Evolutionary conservation across 768 basidiomycete genomes (phyloP).

Genomic region (Phlebiopsis gigantea): DNA sequence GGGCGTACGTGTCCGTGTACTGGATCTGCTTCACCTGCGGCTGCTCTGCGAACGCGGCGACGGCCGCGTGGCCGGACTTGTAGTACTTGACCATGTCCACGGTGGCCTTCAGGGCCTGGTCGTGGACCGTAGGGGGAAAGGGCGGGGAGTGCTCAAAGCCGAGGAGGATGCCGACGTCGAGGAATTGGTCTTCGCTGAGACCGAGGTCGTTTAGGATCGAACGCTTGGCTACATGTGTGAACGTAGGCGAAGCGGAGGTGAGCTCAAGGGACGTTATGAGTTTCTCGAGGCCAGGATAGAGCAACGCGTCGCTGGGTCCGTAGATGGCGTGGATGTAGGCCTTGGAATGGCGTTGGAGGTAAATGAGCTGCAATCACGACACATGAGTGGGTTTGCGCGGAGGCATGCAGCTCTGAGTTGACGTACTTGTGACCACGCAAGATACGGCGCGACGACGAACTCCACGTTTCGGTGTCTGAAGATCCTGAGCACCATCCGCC

Average conservation of each 20-base stretch:
- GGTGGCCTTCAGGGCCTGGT: constrained; percentile 76
- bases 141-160: constrained; percentile 80
- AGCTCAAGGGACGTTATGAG: constrained; percentile 89
- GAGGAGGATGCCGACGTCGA: constrained; percentile 88
- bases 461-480: constrained; percentile 95
- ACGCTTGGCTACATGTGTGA: constrained; percentile 83
- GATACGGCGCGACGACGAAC: constrained; percentile 93
- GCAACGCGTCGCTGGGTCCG: constrained; percentile 83
- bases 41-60: constrained; percentile 72
- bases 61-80: constrained; percentile 82
- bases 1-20: constrained; percentile 83
- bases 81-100: constrained; percentile 92
- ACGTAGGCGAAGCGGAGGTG: constrained; percentile 56
- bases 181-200: constrained; percentile 84
- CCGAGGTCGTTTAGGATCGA: constrained; percentile 59
- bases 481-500: constrained; percentile 86
- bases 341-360: constrained; percentile 89
- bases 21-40: constrained; percentile 74
- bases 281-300: constrained; percentile 85
- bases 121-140: constrained; percentile 79
- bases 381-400: neutral
- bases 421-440: constrained; percentile 92
- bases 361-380: constrained; percentile 63
- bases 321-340: constrained; percentile 93
- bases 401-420: neutral